Base-by-base conservation (phyloP, 352 stramenopile genomes). In the Phytophthora pseudosyringae region DNA sequence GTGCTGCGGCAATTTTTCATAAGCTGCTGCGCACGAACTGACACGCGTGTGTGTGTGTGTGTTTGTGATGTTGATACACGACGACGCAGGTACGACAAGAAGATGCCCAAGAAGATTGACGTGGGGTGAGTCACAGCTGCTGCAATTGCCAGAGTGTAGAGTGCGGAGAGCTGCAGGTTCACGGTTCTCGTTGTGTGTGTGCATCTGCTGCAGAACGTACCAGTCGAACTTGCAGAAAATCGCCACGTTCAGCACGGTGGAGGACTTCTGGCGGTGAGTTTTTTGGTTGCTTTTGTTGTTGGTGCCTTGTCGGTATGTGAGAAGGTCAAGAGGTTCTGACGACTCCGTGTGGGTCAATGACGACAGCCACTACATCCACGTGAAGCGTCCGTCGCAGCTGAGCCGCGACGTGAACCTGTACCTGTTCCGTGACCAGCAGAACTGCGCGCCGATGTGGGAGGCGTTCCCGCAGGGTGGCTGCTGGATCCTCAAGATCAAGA, bases 401-500 rank as follows among this genome's bases (percentile, higher is more conserved):
- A 91, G 76, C 68, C 91, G 89, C 48, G 93, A 98, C 52, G 88
- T 97, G 50, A 98, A 98, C 76, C 71, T 98, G 26, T 98, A 98
- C 78, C 63, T 98, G 50, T 98, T 98, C 77, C 89, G 93, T 64
- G 90, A 98, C 65, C 83, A 82, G 50, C 80, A 78, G 7, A 95
- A 94, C 67, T 94, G 88, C 63, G 81, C 87, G 21, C 90, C 89
- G 3, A 97, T 97, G 88, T 97, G 90, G 89, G 89, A 97, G 70
- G 87, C 84, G 13, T 98, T 97, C 78, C 93, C 93, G 15, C 89
- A 97, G 67, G 93, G 93, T 53, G 93, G 93, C 46, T 98, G 93
- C 82, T 98, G 93, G 93, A 98, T 98, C 73, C 80, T 98, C 63
- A 97, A 97, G 78, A 97, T 98, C 72, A 97, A 97, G 75, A 97